phyloP scores from a whole-genome alignment of 257 asterid species.

The Solanum lycopersicoides region DNA sequence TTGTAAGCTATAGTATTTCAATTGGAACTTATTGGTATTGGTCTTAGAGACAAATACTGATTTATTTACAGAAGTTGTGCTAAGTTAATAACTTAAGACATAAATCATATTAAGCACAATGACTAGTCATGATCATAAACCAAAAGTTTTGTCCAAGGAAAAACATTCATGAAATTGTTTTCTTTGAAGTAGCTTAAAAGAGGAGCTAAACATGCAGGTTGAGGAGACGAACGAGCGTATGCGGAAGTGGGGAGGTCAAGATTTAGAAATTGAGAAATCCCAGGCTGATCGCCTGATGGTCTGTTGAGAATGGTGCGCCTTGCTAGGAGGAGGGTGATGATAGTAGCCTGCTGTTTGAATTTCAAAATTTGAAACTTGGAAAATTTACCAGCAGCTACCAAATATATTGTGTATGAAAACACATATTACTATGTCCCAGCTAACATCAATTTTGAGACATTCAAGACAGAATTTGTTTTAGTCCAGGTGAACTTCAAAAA shows the following conservation, averaged over 20 bases:
- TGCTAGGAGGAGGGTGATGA: neutral
- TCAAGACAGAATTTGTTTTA: neutral
- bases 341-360: neutral
- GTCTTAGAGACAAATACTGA: neutral
- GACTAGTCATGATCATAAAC: neutral
- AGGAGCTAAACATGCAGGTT: constrained; percentile 23
- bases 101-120: neutral
- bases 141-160: neutral
- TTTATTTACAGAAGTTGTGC: neutral
- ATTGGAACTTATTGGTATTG: neutral
- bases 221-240: constrained; percentile 53
- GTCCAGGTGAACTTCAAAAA: neutral
- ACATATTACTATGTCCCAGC: neutral
- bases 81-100: neutral
- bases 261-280: neutral
- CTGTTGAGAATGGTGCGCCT: neutral
- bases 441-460: neutral
- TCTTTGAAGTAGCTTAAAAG: neutral
- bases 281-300: neutral
- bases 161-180: neutral
- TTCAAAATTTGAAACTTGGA: neutral
- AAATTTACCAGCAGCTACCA: neutral
- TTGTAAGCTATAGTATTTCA: neutral
- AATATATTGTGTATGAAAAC: neutral
- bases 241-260: constrained; percentile 65